phyloP scores from a whole-genome alignment of 2,329 filamentous ascomycete species.

The Alternaria ventricosa region DNA sequence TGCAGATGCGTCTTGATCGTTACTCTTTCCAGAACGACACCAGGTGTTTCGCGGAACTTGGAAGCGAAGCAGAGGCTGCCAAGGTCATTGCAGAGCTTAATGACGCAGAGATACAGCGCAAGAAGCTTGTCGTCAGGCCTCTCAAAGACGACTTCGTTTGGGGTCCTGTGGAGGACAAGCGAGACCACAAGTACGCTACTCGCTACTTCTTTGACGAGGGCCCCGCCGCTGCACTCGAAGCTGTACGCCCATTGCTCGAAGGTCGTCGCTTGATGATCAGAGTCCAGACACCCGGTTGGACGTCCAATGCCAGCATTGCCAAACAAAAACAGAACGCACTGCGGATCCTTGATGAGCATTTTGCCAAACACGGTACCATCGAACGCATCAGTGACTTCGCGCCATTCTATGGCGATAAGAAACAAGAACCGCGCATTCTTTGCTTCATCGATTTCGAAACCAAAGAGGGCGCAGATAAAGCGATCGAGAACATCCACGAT shows the following conservation, averaged over 20 bases:
- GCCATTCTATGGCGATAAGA: constrained; percentile 13
- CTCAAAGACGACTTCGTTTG: constrained; percentile 18
- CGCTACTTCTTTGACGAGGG: constrained; percentile 17
- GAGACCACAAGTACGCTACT: background rate
- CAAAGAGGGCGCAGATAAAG: constrained; percentile 28
- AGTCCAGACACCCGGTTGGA: constrained; percentile 30
- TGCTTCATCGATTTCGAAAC: constrained; percentile 32
- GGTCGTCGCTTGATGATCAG: constrained; percentile 25
- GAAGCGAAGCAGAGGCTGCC: constrained; percentile 23
- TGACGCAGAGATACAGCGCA: background rate
- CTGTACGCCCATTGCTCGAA: constrained; percentile 22
- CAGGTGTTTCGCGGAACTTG: constrained; percentile 24
- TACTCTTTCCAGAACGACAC: constrained; percentile 23
- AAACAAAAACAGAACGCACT: background rate
- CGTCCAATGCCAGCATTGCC: background rate
- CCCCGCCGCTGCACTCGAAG: constrained; percentile 9
- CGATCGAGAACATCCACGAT: constrained; percentile 17
- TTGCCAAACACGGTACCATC: constrained; percentile 23
- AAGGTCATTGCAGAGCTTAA: constrained; percentile 17
- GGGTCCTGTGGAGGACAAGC: background rate
- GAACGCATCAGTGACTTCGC: constrained; percentile 17
- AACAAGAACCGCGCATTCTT: constrained; percentile 16
- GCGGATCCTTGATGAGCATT: constrained; percentile 12
- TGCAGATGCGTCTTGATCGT: constrained; percentile 26
- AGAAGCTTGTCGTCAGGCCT: background rate